Evolutionary conservation across 2,329 filamentous ascomycete species (phyloP), one percentile per base, ranked within the genome.

Genomic region (Exophiala bonariae): DNA sequence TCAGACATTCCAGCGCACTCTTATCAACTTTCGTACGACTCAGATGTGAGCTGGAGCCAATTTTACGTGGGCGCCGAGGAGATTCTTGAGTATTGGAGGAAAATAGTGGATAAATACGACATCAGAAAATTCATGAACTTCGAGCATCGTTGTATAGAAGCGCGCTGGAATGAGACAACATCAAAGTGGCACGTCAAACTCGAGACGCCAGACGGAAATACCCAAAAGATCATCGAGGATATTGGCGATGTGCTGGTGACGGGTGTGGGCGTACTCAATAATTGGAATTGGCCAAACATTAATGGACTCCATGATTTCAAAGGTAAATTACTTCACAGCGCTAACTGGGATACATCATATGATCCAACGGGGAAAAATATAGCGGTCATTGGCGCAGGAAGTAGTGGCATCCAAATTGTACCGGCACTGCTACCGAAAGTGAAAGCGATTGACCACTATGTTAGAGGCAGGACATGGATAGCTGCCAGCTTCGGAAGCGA

Each of bases 181-280:
- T 57, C 44, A 40, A 58, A 55, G 31, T 62, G 54, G 62, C 50
- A 51, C 35, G 48, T 50, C 19, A 53, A 51, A 22, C 40, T 59
- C 32, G 39, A 49, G 33, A 50, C 11, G 20, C 47, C 7, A 53
- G 49, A 33, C n/a, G n/a, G n/a, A n/a, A n/a, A n/a, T n/a, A 46
- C 37, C 30, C 31, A 42, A 8, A 49, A 58, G 40, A 42, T 57
- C 7, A 47, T 59, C 18, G 57, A 61, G 28, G 61, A 64, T 35
- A 47, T 52, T 31, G 72, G 72, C 3, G 77, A 81, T 54, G 81
- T 82, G 47, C 63, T 83, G 10, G 68, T 82, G 22, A 79, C 76
- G 7, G 80, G 76, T 2, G 77, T 81, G 23, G 80, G 81, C 1
- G 77, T 80, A 50, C 63, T 83, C 20, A 83, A 83, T 56, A 63